Conservation (phyloP, 148 eudicot genomes). For the Cornus florida region DNA sequence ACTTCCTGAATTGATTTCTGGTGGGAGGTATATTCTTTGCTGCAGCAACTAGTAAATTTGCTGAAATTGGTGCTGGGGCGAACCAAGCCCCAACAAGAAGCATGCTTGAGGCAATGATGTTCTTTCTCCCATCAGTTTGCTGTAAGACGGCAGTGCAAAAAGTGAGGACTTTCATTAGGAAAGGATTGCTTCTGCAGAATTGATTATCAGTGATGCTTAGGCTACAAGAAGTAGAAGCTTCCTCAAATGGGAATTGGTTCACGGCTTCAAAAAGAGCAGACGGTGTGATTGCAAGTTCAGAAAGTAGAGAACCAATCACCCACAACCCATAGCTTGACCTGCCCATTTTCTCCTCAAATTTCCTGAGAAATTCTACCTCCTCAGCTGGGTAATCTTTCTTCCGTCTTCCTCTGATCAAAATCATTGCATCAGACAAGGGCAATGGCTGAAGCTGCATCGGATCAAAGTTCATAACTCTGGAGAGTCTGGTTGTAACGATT, state of each 20-base stretch:
- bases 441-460: conserved; percentile 63
- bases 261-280: conserved; percentile 69
- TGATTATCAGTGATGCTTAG: conserved; percentile 42
- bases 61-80: conserved; percentile 74
- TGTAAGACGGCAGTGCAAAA: conserved; percentile 67
- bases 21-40: conserved; percentile 56
- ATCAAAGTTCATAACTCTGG: conserved; percentile 70
- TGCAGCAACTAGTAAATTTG: conserved; percentile 63
- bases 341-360: conserved; percentile 59
- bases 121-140: conserved; percentile 45
- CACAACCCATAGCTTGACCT: conserved; percentile 72
- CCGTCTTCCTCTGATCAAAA: conserved; percentile 54
- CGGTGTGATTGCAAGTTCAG: conserved; percentile 70
- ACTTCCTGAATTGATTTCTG: conserved; percentile 39
- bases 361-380: conserved; percentile 55
- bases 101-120: conserved; percentile 64
- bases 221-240: conserved; percentile 27
- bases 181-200: conserved; percentile 52
- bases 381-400: conserved; percentile 62
- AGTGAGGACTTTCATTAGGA: conserved; percentile 53
- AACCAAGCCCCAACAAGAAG: conserved; percentile 81
- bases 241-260: conserved; percentile 43
- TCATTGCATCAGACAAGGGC: conserved; percentile 61
- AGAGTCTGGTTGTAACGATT: conserved; percentile 69
- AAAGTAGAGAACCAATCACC: conserved; percentile 62